Evolutionary conservation across 306 rosid genomes (phyloP).

Genomic region (Vicia faba): DNA sequence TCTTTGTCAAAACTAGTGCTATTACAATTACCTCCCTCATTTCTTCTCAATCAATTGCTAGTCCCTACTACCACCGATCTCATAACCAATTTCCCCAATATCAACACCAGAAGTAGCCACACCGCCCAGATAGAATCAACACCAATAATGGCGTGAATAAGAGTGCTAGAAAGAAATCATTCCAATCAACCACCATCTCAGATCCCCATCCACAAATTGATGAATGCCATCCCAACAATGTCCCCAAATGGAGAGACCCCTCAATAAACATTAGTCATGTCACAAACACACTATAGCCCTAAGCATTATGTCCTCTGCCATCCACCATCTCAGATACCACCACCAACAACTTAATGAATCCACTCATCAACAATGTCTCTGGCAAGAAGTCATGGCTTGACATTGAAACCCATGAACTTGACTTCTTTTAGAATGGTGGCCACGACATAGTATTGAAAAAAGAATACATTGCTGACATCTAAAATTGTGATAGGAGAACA

Average conservation of each 20-base stretch:
- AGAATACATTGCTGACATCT: neutral
- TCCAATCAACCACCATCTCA: neutral
- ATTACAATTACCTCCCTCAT: neutral
- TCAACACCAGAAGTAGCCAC: neutral
- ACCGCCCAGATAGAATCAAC: neutral
- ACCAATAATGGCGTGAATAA: neutral
- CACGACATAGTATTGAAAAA: neutral
- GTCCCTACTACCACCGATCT: neutral
- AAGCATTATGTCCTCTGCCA: neutral
- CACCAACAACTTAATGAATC: neutral
- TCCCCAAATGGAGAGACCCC: neutral
- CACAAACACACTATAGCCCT: neutral
- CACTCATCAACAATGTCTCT: too few species aligned
- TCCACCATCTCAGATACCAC: neutral
- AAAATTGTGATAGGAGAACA: constrained; percentile 10
- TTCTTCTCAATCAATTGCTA: neutral
- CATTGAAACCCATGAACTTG: neutral
- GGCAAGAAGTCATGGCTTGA: too few species aligned
- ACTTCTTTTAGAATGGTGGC: neutral
- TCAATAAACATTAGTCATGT: neutral
- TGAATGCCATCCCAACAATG: neutral
- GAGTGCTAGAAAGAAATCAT: neutral
- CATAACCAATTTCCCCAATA: neutral
- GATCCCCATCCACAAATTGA: neutral
- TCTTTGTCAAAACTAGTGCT: neutral